Evolutionary conservation across 345 rosid species (phyloP), one percentile per base, ranked within the genome.

Genomic region (Aquilaria malaccensis): DNA sequence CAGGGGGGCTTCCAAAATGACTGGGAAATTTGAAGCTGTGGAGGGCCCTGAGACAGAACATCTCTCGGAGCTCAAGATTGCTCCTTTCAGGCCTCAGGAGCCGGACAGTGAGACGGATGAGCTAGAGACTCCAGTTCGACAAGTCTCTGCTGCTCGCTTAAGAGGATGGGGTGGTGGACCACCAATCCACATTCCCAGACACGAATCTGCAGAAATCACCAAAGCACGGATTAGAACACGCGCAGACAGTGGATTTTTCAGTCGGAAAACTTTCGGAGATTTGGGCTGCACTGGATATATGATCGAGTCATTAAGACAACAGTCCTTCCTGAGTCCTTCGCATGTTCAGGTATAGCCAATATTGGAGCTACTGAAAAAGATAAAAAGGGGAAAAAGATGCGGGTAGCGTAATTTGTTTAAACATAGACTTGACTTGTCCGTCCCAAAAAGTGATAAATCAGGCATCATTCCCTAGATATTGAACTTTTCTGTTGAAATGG

Each of bases 261-360:
- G 94, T 67, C 77, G 78, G 69, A 85, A 79, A 70, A 69, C 87
- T 49, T 93, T 93, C 72, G 63, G 62, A 56, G 91, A 84, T 15
- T 58, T 93, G 61, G 98, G 98, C 59, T 89, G 89, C 81, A 74
- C 60, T 67, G 84, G 85, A 22, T 72, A 62, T 74, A 64, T 93
- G 81, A 71, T 81, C 52, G 79, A 87, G 70, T 83, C 97, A 56
- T 81, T 93, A 64, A 81, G 74, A 71, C 70, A 60, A 33, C 94
- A 82, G 14, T 58, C n/a, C 30, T 85, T 87, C 69, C 52, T 67
- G 55, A 87, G 87, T 63, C 94, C 98, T 56, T 83, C 97, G 9
- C 79, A 72, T 54, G 87, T 89, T 76, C 98, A 93, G 96, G 97
- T 93, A 74, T 37, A 63, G 50, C 52, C 13, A 50, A 1, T 37